Evolutionary conservation across 1,284 basidiomycete genomes (phyloP), one percentile per base, ranked within the genome.

Genomic region (Tilletia horrida): DNA sequence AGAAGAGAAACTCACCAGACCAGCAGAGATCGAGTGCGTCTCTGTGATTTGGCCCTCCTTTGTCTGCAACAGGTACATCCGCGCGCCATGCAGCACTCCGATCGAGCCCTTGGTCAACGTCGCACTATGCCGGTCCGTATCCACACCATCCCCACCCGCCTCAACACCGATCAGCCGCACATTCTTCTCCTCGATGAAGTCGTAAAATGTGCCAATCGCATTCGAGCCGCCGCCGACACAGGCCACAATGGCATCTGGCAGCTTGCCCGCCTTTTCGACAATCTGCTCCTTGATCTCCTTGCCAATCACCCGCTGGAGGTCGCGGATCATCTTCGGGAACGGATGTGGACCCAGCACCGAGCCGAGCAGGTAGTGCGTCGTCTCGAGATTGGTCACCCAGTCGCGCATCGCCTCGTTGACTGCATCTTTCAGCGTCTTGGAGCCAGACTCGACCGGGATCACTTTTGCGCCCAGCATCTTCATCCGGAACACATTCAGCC

Each of bases 191-290:
- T 75, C 63, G 2, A 81, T 69, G 40, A 81, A 81, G 16, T 76
- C 66, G 47, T 76, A 71, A 66, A 79, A 79, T 25, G 76, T 74
- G 42, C 96, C 96, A 71, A 99, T 98, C 18, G 96, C 92, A 82
- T 98, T 98, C 79, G 90, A 92, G 2, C 96, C 96, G 67, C 96
- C 95, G 52, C 95, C 96, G 50, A 98, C 95, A 82, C 95, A 98
- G 13, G 96, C 96, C 3, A 99, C 90, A 31, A 98, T 88, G 2
- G 88, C 92, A 73, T 97, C 93, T 8, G 96, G 96, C 3, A 98
- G 87, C 82, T 92, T 93, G 62, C 91, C 90, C 57, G 86, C 86
- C 70, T 84, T 85, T 67, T 88, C 89, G 62, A 87, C 83, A 70
- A 97, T 82, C 83, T 98, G 96, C 63, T 85, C 84, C 84, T 94